A percentile compares a stretch with the other conserved stretches of the same genome.
Evolutionary conservation across 1,139 yeast genomes (phyloP).

Genomic region (Saccharomyces pastorianus): DNA sequence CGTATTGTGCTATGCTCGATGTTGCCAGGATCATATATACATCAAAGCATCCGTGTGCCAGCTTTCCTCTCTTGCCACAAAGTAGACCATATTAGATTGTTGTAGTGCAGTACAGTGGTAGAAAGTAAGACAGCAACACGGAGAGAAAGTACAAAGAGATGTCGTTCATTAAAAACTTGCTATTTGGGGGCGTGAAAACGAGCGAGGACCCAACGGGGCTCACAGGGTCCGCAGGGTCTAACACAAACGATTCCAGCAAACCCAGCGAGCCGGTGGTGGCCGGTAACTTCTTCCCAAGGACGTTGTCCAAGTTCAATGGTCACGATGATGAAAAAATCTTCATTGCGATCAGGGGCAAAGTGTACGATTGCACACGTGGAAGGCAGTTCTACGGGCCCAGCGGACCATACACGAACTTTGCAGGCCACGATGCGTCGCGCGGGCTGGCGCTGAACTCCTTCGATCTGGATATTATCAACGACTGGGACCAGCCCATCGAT

Average conservation of each 20-base stretch:
- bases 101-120: not conserved
- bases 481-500: slow-evolving; percentile 68
- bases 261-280: slow-evolving; percentile 55
- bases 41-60: not conserved
- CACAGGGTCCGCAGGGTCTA: slow-evolving; percentile 7
- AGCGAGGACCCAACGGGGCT: slow-evolving; percentile 34
- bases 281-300: slow-evolving; percentile 74
- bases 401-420: slow-evolving; percentile 91
- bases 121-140: too few relatives aligned
- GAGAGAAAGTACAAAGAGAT: slow-evolving; percentile 16
- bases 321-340: slow-evolving; percentile 67
- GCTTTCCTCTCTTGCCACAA: not conserved
- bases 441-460: slow-evolving; percentile 89
- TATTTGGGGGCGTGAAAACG: slow-evolving; percentile 35
- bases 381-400: slow-evolving; percentile 91
- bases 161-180: slow-evolving; percentile 34
- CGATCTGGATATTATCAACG: slow-evolving; percentile 52
- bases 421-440: slow-evolving; percentile 93
- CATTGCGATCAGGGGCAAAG: slow-evolving; percentile 76
- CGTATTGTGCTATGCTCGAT: not conserved
- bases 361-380: slow-evolving; percentile 77
- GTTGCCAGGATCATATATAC: not conserved
- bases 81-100: not conserved
- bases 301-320: slow-evolving; percentile 73
- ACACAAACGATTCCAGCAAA: slow-evolving; percentile 5